Percentiles rank a stretch among this genome's conserved stretches.
Conservation (phyloP, 2,329 filamentous ascomycete genomes). For the Cercospora citrullina region DNA sequence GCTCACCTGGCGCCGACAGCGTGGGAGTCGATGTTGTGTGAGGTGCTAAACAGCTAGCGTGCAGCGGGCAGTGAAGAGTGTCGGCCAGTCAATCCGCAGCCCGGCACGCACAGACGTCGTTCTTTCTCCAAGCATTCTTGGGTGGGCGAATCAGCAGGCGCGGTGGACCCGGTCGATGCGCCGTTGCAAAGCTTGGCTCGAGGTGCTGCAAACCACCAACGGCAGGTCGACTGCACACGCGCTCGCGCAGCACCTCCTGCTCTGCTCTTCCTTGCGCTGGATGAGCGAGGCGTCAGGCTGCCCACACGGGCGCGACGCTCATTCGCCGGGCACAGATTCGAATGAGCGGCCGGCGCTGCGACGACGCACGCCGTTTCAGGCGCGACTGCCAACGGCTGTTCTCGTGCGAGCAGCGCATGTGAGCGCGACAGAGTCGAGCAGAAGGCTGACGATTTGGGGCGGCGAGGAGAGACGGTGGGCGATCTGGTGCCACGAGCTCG, state of each 20-base stretch:
- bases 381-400: conserved; percentile 16
- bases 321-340: conserved; percentile 19
- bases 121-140: neutral
- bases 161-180: neutral
- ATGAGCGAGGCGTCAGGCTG: neutral
- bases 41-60: conserved; percentile 13
- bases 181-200: conserved; percentile 10
- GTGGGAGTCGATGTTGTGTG: conserved; percentile 13
- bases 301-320: conserved; percentile 1
- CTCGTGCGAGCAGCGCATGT: conserved; percentile 20
- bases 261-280: conserved; percentile 18
- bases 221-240: neutral
- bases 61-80: conserved; percentile 19
- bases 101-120: neutral
- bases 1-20: neutral
- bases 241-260: conserved; percentile 6
- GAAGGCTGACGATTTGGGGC: conserved; percentile 7
- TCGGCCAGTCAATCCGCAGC: conserved; percentile 13
- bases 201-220: conserved; percentile 2
- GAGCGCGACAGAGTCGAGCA: conserved; percentile 1
- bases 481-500: conserved; percentile 20
- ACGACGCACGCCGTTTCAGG: conserved; percentile 13
- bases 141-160: conserved; percentile 4
- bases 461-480: conserved; percentile 11
- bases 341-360: conserved; percentile 18